phyloP scores from a whole-genome alignment of 345 rosid species.

The Cardamine chenopodiifolia region DNA sequence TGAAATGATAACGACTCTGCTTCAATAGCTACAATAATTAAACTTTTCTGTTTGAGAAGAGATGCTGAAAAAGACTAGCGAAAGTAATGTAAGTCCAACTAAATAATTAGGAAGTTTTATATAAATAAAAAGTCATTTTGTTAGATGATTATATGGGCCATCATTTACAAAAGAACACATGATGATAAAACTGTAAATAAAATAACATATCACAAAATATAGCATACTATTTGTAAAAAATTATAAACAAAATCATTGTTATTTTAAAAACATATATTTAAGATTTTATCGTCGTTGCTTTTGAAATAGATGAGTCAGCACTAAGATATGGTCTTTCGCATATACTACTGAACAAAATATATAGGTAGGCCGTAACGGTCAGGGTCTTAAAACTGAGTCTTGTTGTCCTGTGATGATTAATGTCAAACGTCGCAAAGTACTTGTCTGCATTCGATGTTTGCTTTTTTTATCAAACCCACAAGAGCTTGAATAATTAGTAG shows the following conservation, averaged over 20 bases:
- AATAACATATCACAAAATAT: not conserved
- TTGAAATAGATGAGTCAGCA: not conserved
- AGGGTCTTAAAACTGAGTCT: slow-evolving; percentile 15
- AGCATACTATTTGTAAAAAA: not conserved
- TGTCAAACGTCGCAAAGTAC: slow-evolving; percentile 21
- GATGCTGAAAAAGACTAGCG: slow-evolving; percentile 34
- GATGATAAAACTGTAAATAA: not conserved
- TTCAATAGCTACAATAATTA: slow-evolving; percentile 37
- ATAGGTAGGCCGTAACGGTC: slow-evolving; percentile 6
- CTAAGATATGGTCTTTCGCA: not conserved
- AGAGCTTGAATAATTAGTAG: slow-evolving; percentile 25
- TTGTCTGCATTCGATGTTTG: slow-evolving; percentile 20
- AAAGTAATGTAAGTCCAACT: slow-evolving; percentile 30
- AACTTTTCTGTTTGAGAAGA: not conserved
- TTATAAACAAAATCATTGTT: not conserved
- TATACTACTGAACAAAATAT: not conserved
- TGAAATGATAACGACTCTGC: slow-evolving; percentile 19
- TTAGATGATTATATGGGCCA: not conserved
- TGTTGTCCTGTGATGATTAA: slow-evolving; percentile 21
- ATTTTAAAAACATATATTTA: not conserved
- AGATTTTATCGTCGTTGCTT: not conserved
- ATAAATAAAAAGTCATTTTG: too few species aligned
- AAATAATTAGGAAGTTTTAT: slow-evolving; percentile 2
- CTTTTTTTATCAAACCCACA: slow-evolving; percentile 32
- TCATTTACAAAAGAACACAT: not conserved